Evolutionary conservation across 176 grass and related monocot species (phyloP).

Genomic region (Themeda triandra): DNA sequence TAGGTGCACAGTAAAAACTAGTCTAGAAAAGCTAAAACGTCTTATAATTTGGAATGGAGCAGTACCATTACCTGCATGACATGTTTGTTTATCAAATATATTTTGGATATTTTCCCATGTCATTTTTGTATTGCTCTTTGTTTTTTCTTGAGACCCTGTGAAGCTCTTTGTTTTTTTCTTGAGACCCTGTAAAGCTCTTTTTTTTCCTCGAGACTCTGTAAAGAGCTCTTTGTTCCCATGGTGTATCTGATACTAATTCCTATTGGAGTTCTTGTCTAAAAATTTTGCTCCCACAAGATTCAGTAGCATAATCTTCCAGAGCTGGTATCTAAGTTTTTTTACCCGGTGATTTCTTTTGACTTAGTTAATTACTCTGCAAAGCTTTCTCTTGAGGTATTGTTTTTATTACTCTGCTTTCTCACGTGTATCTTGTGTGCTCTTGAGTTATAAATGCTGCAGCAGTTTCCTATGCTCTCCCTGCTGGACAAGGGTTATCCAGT

Average conservation of each 20-base stretch:
- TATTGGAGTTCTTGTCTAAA: neutral
- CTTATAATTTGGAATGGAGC: neutral
- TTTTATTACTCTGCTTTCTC: neutral
- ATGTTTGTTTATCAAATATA: neutral
- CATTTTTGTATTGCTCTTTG: neutral
- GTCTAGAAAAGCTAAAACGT: neutral
- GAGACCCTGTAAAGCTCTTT: neutral
- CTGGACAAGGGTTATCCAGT: neutral
- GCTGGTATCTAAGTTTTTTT: neutral
- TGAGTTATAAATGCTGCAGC: conserved; percentile 14
- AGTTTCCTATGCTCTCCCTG: neutral
- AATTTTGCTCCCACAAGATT: neutral
- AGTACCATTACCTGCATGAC: neutral
- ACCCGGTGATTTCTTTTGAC: neutral
- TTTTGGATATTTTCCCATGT: neutral
- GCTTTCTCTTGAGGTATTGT: neutral
- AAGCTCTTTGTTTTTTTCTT: neutral
- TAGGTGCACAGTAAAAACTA: neutral
- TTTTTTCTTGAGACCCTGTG: neutral
- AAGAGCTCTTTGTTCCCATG: neutral
- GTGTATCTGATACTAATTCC: conserved; percentile 10
- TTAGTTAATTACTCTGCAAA: neutral
- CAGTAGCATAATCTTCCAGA: neutral
- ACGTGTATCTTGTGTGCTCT: neutral
- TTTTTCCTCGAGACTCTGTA: neutral